A percentile compares a stretch with the other conserved stretches of the same genome.
Evolutionary conservation across 768 basidiomycete species (phyloP).

Genomic region (Leccinum disarticulatum): DNA sequence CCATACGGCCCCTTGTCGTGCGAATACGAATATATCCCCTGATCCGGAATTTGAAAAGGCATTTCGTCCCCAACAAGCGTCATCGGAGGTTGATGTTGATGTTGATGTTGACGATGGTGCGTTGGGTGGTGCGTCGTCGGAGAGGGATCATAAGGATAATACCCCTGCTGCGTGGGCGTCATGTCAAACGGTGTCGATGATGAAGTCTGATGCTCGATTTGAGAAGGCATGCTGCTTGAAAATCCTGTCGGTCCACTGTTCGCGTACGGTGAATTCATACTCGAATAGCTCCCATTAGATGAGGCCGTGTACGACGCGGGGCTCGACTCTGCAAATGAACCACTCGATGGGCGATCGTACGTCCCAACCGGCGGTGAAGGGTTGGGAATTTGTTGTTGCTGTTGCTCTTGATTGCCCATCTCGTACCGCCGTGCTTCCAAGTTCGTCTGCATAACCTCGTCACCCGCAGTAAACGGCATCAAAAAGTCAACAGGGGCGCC

Average conservation of each 20-base stretch:
- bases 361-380: constrained; percentile 1
- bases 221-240: constrained; percentile 13
- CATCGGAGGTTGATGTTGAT: constrained; percentile 13
- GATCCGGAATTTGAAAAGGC: constrained; percentile 19
- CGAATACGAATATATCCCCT: constrained; percentile 17
- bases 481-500: constrained; percentile 22
- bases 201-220: constrained; percentile 15
- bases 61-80: constrained; percentile 22
- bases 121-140: background rate
- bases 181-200: constrained; percentile 23
- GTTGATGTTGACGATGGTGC: background rate
- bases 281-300: constrained; percentile 26
- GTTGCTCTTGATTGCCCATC: constrained; percentile 10
- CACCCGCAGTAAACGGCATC: constrained; percentile 21
- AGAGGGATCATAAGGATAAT: constrained; percentile 25
- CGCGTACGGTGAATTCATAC: constrained; percentile 27
- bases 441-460: constrained; percentile 16
- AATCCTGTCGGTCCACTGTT: constrained; percentile 18
- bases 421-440: constrained; percentile 17
- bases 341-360: constrained; percentile 27
- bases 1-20: constrained; percentile 27
- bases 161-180: constrained; percentile 17
- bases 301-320: constrained; percentile 24
- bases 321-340: constrained; percentile 19
- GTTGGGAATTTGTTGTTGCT: constrained; percentile 13